A percentile compares a stretch with the other conserved stretches of the same genome.
These are phyloP conservation scores for Termitomyces sp. DNA, from an alignment of 768 basidiomycete species.

Conservation along the genomic window DNA sequence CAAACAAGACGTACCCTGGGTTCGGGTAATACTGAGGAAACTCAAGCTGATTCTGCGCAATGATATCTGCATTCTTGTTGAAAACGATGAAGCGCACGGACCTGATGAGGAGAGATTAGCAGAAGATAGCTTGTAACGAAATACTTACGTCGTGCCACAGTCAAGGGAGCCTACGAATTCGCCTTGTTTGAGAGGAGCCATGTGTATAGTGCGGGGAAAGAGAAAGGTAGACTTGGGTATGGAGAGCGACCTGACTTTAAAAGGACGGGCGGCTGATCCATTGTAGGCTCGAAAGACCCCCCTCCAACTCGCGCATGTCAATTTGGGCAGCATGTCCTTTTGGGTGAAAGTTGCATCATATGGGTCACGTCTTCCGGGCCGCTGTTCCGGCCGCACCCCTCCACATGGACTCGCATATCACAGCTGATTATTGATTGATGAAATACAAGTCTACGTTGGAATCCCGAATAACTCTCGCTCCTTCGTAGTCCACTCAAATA, in stretches of 20 bases:
- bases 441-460: constrained; percentile 7
- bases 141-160: constrained; percentile 87
- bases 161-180: constrained; percentile 92
- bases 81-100: constrained; percentile 92
- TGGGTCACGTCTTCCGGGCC: constrained; percentile 8
- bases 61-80: constrained; percentile 78
- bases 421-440: no score
- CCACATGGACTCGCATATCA: no score
- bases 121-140: not conserved
- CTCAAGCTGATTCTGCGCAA: constrained; percentile 87
- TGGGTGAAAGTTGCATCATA: not conserved
- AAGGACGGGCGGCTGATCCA: constrained; percentile 4
- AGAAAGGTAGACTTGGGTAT: not conserved
- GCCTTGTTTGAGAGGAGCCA: constrained; percentile 43
- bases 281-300: constrained; percentile 5
- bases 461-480: constrained; percentile 42
- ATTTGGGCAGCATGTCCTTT: not conserved
- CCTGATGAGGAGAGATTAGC: constrained; percentile 29
- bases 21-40: constrained; percentile 92
- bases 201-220: constrained; percentile 12
- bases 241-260: constrained; percentile 5
- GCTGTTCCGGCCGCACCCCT: constrained; percentile 8
- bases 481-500: constrained; percentile 55
- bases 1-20: constrained; percentile 53
- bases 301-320: constrained; percentile 13